Evolutionary conservation across 192 early-diverging fungal species (phyloP).

Genomic region (Globomyces pollinis-pini): DNA sequence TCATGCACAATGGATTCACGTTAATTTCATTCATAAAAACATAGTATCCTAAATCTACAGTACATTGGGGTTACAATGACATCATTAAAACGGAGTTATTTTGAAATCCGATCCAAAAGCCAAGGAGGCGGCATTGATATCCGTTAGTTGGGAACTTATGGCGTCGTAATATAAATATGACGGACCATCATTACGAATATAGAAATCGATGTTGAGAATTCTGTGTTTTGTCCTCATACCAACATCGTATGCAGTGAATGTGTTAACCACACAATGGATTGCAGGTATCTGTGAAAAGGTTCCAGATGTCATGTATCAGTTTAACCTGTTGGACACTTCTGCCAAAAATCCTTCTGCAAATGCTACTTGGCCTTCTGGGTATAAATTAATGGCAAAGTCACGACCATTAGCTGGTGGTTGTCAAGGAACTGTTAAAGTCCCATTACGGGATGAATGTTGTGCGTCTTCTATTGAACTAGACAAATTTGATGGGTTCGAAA

Average conservation of each 20-base stretch:
- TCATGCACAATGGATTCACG: too few species aligned
- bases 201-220: too few species aligned
- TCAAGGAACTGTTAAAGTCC: neutral
- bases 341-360: neutral
- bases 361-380: neutral
- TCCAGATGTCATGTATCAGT: conserved; percentile 1
- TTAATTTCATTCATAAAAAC: too few species aligned
- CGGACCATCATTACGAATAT: too few species aligned
- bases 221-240: too few species aligned
- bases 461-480: neutral
- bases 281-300: neutral
- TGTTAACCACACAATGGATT: neutral
- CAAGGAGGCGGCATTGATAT: too few species aligned
- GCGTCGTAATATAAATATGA: too few species aligned
- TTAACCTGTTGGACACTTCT: neutral
- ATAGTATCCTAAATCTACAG: too few species aligned
- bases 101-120: too few species aligned
- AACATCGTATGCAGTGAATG: neutral
- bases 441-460: neutral
- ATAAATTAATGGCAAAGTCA: neutral
- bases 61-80: too few species aligned
- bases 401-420: neutral
- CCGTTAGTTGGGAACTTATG: too few species aligned
- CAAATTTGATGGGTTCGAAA: neutral
- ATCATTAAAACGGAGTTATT: too few species aligned